phyloP scores from a whole-genome alignment of 805 yeast genomes.

The Saccharomycopsis oosterbeekiorum region DNA sequence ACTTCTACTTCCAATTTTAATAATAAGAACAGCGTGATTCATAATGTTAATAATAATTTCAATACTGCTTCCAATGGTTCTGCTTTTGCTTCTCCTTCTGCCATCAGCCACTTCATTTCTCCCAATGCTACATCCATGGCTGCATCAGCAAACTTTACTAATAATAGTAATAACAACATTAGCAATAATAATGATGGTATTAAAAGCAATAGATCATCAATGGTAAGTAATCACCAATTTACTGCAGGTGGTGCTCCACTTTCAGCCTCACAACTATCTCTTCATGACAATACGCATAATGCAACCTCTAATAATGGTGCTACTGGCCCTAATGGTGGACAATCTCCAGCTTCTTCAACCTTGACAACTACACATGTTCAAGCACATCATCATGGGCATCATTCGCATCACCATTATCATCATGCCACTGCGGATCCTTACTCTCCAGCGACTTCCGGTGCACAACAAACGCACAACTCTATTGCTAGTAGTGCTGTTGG shows the following conservation, averaged over 20 bases:
- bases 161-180: not conserved
- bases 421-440: not conserved
- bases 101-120: not conserved
- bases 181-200: not conserved
- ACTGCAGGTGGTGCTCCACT: not conserved
- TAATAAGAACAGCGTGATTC: not conserved
- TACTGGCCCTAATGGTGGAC: not conserved
- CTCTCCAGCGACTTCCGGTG: not conserved
- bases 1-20: not conserved
- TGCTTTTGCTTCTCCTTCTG: not conserved
- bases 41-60: not conserved
- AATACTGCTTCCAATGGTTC: not conserved
- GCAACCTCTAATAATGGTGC: not conserved
- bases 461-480: not conserved
- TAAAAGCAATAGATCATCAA: slow-evolving; percentile 6
- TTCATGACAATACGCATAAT: not conserved
- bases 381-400: slow-evolving; percentile 18
- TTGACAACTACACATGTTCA: slow-evolving; percentile 7
- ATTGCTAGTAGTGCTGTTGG: not conserved
- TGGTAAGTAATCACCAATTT: not conserved
- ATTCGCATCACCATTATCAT: slow-evolving; percentile 16
- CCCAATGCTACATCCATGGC: not conserved
- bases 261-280: slow-evolving; percentile 1
- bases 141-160: not conserved
- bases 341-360: not conserved